These are phyloP conservation scores for Quercus gilva DNA, from an alignment of 306 rosid species.

Conservation along the genomic window DNA sequence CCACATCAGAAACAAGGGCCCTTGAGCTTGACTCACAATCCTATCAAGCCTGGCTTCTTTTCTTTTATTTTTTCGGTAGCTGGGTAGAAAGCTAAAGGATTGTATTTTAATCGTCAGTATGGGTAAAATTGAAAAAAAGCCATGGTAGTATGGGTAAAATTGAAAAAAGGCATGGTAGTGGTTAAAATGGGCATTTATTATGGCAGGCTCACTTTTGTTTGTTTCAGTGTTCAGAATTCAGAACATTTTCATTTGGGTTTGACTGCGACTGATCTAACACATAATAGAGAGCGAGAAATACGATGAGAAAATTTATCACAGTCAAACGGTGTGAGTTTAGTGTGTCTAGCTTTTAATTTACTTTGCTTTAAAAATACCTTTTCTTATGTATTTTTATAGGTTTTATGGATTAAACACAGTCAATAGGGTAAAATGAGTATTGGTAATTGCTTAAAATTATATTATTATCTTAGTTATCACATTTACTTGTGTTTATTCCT, in stretches of 20 bases:
- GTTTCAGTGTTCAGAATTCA: slow-evolving; percentile 13
- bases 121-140: neutral
- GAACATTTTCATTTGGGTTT: slow-evolving; percentile 13
- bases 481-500: no score
- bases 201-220: slow-evolving; percentile 35
- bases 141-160: neutral
- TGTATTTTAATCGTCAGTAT: neutral
- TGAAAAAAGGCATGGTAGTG: neutral
- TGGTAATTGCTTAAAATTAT: no score
- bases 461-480: no score
- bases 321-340: no score
- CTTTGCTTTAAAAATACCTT: no score
- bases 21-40: slow-evolving; percentile 2
- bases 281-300: neutral
- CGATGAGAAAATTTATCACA: neutral
- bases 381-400: no score
- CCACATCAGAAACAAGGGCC: slow-evolving; percentile 45
- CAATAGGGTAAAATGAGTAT: no score
- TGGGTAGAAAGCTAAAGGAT: slow-evolving; percentile 11
- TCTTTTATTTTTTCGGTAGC: neutral
- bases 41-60: slow-evolving; percentile 15
- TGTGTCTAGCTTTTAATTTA: no score
- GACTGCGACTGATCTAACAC: slow-evolving; percentile 24
- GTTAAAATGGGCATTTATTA: slow-evolving; percentile 46
- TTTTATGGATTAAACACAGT: no score